phyloP scores from a whole-genome alignment of 169 alveolate species.

The Eimeria maxima region DNA sequence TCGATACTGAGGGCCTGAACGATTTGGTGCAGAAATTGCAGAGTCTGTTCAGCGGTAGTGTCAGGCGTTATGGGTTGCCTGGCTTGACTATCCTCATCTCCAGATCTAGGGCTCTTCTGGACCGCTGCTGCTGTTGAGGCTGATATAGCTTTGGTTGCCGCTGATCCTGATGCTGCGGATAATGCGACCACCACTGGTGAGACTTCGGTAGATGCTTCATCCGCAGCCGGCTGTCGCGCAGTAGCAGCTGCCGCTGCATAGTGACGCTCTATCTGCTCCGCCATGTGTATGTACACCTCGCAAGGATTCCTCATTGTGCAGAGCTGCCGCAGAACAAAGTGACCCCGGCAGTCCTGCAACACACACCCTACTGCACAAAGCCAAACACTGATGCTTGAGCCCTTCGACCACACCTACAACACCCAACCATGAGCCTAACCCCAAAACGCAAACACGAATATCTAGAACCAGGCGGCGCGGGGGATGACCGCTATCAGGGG shows the following conservation, averaged over 20 bases:
- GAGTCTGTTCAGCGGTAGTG: conserved; percentile 1
- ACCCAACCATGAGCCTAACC: not conserved
- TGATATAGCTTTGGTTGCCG: not conserved
- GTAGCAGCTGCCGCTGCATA: conserved; percentile 14
- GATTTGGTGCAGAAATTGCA: conserved; percentile 54
- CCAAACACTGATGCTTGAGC: not conserved
- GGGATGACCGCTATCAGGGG: not conserved
- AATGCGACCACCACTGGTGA: not conserved
- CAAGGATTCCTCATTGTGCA: conserved; percentile 77
- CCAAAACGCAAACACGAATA: not conserved
- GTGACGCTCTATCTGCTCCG: conserved; percentile 34
- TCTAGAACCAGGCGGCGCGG: not conserved
- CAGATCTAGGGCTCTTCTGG: not conserved
- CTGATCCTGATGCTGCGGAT: not conserved
- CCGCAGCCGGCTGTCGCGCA: not conserved
- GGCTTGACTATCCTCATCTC: not conserved
- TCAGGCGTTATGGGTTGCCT: not conserved
- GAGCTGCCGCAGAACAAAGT: conserved; percentile 62
- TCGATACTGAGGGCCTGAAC: conserved; percentile 74
- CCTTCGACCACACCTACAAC: not conserved
- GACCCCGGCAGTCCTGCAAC: conserved; percentile 64
- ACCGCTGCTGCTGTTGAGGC: not conserved
- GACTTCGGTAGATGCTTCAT: not conserved
- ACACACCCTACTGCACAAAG: not conserved
- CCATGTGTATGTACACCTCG: conserved; percentile 51